Evolutionary conservation across 768 basidiomycete genomes (phyloP).

Genomic region (Agaricus sinodeliciosus): DNA sequence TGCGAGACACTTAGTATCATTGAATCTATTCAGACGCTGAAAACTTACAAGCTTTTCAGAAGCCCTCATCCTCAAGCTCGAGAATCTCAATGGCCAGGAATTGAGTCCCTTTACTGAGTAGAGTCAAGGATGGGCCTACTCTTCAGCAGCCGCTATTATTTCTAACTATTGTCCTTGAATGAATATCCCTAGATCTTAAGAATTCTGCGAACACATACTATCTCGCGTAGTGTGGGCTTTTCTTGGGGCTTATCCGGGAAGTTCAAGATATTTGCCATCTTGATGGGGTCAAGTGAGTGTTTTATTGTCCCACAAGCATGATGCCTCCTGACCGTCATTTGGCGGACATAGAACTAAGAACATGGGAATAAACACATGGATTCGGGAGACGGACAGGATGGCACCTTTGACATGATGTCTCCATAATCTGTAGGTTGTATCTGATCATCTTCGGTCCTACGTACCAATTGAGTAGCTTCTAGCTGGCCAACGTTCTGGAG

Average conservation of each 20-base stretch:
- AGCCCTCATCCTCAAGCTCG: constrained; percentile 58
- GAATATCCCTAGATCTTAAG: not conserved
- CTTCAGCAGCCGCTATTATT: constrained; percentile 55
- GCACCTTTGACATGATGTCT: constrained; percentile 82
- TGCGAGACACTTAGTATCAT: not conserved
- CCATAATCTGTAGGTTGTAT: constrained; percentile 65
- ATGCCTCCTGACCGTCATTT: constrained; percentile 46
- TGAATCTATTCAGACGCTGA: not conserved
- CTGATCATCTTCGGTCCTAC: constrained; percentile 27
- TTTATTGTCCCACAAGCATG: not conserved
- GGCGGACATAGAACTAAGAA: constrained; percentile 66
- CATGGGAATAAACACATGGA: not conserved
- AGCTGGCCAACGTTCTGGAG: constrained; percentile 56
- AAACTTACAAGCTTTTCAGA: constrained; percentile 66
- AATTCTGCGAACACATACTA: constrained; percentile 38
- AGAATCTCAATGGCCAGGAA: constrained; percentile 38
- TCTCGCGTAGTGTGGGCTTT: constrained; percentile 51
- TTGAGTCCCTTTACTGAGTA: not conserved
- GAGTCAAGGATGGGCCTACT: constrained; percentile 34
- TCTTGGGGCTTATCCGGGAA: constrained; percentile 48
- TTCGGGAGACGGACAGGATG: not conserved
- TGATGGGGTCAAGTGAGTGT: not conserved
- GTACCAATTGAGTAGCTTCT: constrained; percentile 53
- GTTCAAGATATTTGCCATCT: constrained; percentile 67
- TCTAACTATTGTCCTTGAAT: constrained; percentile 42